phyloP scores from a whole-genome alignment of 306 rosid genomes.

The Cyclanthera cordifolia region DNA sequence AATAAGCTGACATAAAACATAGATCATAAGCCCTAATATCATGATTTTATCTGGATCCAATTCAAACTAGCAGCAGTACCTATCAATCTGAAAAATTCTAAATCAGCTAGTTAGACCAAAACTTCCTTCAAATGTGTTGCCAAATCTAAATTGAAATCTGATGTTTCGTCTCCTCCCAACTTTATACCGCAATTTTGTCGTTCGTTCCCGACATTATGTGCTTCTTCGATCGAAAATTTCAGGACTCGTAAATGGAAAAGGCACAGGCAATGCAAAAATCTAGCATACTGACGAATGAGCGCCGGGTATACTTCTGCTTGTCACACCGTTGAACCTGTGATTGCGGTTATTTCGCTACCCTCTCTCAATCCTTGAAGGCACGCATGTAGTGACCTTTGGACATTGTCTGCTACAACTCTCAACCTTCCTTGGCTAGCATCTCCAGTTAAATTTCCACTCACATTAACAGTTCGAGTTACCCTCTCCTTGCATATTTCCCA shows the following conservation, averaged over 20 bases:
- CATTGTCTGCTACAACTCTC: conserved; percentile 73
- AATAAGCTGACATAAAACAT: conserved; percentile 22
- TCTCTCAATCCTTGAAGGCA: conserved; percentile 88
- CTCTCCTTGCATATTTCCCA: conserved; percentile 83
- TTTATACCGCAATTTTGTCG: conserved; percentile 12
- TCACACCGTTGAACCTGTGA: background rate
- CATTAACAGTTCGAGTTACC: conserved; percentile 66
- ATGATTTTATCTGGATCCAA: conserved; percentile 26
- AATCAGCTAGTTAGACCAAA: conserved; percentile 28
- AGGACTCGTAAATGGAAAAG: conserved; percentile 13
- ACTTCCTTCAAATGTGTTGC: background rate
- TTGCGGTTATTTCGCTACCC: conserved; percentile 47
- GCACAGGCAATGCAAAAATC: background rate
- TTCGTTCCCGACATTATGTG: conserved; percentile 11
- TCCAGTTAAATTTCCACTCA: conserved; percentile 40
- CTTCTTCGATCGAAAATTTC: conserved; percentile 16
- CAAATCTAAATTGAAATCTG: background rate
- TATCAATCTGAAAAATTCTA: conserved; percentile 20
- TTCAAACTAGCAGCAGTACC: conserved; percentile 19
- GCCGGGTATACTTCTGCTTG: background rate
- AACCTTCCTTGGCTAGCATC: conserved; percentile 86
- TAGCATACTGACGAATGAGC: background rate
- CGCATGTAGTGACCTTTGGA: conserved; percentile 63
- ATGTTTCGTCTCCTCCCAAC: conserved; percentile 6
- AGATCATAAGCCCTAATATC: conserved; percentile 39